Evolutionary conservation across 225 moss, liverwort and hornwort species (phyloP), one percentile per base, ranked within the genome.

Genomic region (Sphagnum tenellum): DNA sequence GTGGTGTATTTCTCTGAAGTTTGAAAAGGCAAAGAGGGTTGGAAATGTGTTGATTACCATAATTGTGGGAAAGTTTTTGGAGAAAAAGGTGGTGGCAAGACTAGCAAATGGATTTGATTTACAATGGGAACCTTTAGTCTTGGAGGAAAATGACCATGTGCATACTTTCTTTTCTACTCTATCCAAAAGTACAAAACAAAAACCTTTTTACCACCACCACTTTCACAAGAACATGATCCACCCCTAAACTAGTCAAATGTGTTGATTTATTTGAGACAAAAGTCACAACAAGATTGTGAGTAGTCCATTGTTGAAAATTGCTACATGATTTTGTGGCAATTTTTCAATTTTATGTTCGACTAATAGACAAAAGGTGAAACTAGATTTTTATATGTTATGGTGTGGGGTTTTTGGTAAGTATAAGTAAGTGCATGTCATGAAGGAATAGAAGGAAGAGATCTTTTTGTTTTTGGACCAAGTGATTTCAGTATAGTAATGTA

Each of bases 101-200:
- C 9, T 67, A 61, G 73, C 70, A 14, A 72, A 80, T 11, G 76
- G 66, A 57, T 66, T 61, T 8, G 58, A 62, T 64, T 66, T 48
- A 48, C 63, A 47, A 5, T 98, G 96, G 92, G 88, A 98, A 64
- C 90, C 90, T 0, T 65, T 92, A 59, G 72, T 98, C 56, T 72
- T 98, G 54, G 88, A 92, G 78, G 96, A 92, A 83, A 90, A 89
- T 45, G 90, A 82, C 48, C 92, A 98, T 67, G 76, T 98, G 63
- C 92, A 90, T 84, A 84, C 88, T 57, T 88, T 92, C 3, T 71
- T 88, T n/a, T 86, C 86, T 49, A 90, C 81, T 13, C 85, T 98
- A 9, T 80, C 88, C 69, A 90, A 92, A 66, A 29, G 1, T 29
- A 29, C 29, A 29, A 29, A 29, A 1, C 29, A 29, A 29, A 29